phyloP scores from a whole-genome alignment of 805 yeast genomes.

The Teunomyces pallodes region DNA sequence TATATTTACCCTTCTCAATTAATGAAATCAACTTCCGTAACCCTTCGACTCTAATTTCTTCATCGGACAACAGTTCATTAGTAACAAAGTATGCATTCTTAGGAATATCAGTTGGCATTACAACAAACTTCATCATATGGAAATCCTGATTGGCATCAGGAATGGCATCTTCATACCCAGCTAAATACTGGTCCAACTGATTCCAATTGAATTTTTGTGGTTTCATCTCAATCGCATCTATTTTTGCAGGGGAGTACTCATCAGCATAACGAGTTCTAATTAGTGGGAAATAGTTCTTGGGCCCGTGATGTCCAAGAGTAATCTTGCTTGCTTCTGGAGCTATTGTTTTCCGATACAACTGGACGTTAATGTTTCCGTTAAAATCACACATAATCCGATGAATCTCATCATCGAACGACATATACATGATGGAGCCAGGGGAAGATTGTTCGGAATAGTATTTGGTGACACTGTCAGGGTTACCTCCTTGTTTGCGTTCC shows the following conservation, averaged over 20 bases:
- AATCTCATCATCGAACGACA: constrained; percentile 78
- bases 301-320: constrained; percentile 3
- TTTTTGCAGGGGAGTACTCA: constrained; percentile 54
- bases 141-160: constrained; percentile 52
- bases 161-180: constrained; percentile 80
- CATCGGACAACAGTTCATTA: constrained; percentile 68
- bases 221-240: constrained; percentile 53
- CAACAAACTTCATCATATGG: constrained; percentile 77
- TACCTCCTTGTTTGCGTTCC: constrained; percentile 54
- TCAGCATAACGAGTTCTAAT: constrained; percentile 80
- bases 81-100: constrained; percentile 47
- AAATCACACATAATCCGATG: constrained; percentile 78
- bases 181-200: constrained; percentile 82
- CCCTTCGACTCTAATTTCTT: constrained; percentile 93
- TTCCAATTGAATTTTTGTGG: constrained; percentile 79
- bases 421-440: constrained; percentile 63
- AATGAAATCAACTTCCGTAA: constrained; percentile 62
- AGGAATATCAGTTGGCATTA: constrained; percentile 75
- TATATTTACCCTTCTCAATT: constrained; percentile 57
- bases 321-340: constrained; percentile 2
- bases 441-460: constrained; percentile 48
- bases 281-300: constrained; percentile 28
- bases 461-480: constrained; percentile 53
- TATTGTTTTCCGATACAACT: constrained; percentile 48
- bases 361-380: constrained; percentile 73